Conservation (phyloP, 2,329 filamentous ascomycete species). For the Neodidymelliopsis sp. region DNA sequence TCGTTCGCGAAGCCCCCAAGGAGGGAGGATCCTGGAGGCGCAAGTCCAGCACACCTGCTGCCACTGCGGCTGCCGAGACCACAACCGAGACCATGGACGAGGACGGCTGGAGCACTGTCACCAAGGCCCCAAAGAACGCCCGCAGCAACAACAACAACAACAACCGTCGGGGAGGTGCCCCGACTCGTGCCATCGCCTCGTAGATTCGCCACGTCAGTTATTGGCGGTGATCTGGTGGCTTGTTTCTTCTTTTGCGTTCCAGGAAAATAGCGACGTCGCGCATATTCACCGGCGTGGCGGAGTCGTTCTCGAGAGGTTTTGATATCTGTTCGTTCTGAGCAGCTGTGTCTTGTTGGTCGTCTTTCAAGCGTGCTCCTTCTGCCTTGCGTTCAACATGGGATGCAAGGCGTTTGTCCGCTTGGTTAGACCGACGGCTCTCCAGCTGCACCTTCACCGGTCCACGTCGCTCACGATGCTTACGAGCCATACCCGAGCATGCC, state of each 20-base stretch:
- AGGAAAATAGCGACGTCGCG: slow-evolving; percentile 39
- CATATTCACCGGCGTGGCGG: slow-evolving; percentile 36
- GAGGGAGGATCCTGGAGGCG: slow-evolving; percentile 51
- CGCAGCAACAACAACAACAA: slow-evolving; percentile 44
- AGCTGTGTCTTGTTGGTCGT: slow-evolving; percentile 33
- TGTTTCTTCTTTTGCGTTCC: slow-evolving; percentile 25
- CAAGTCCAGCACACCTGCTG: slow-evolving; percentile 42
- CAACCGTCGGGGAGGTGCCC: slow-evolving; percentile 51
- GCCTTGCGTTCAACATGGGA: slow-evolving; percentile 20
- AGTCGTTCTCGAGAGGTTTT: slow-evolving; percentile 32
- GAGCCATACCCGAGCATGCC: slow-evolving; percentile 31
- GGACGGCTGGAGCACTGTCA: slow-evolving; percentile 63
- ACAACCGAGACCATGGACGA: slow-evolving; percentile 59
- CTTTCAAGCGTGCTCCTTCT: slow-evolving; percentile 18
- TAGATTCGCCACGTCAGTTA: slow-evolving; percentile 28
- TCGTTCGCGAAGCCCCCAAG: slow-evolving; percentile 55
- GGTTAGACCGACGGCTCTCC: slow-evolving; percentile 23
- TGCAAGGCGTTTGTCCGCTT: slow-evolving; percentile 28
- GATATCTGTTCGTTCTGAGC: slow-evolving; percentile 30
- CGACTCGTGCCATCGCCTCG: slow-evolving; percentile 57
- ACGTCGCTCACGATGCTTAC: slow-evolving; percentile 23
- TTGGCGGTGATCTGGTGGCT: slow-evolving; percentile 11
- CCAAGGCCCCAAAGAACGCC: slow-evolving; percentile 53
- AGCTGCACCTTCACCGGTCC: slow-evolving; percentile 30
- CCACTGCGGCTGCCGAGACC: slow-evolving; percentile 43